Percentiles rank a stretch among this genome's conserved stretches.
These are phyloP conservation scores for Ceratocystis smalleyi DNA, from an alignment of 2,329 filamentous ascomycete species.

Conservation along the genomic window DNA sequence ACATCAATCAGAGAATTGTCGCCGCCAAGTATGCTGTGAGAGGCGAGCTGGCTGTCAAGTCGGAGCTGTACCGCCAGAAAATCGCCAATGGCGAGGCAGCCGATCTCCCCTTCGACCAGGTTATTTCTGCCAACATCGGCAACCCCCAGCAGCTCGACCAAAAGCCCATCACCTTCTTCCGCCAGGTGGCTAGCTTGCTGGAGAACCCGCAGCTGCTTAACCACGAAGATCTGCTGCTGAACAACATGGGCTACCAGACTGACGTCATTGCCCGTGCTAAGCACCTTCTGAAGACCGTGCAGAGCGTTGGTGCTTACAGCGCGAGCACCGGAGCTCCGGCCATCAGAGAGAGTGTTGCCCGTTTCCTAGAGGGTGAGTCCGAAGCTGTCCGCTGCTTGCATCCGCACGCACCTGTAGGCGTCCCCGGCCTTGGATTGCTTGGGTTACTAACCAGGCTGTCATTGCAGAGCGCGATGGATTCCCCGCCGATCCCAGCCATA, in stretches of 20 bases:
- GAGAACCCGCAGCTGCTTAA: constrained; percentile 80
- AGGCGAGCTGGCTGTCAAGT: constrained; percentile 85
- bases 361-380: constrained; percentile 69
- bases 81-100: constrained; percentile 41
- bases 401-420: too few relatives aligned
- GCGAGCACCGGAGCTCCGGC: constrained; percentile 77
- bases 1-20: constrained; percentile 83
- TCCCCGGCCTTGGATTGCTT: too few relatives aligned
- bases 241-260: constrained; percentile 66
- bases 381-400: too few relatives aligned
- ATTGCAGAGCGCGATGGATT: constrained; percentile 65
- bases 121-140: constrained; percentile 96
- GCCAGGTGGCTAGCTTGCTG: constrained; percentile 81
- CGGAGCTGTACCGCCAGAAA: constrained; percentile 71
- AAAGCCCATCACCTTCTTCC: constrained; percentile 98
- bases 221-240: constrained; percentile 62
- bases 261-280: constrained; percentile 78
- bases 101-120: constrained; percentile 65
- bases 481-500: constrained; percentile 59
- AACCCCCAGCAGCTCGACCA: constrained; percentile 98
- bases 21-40: constrained; percentile 91
- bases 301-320: constrained; percentile 91
- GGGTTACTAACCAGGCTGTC: too few relatives aligned
- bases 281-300: constrained; percentile 65
- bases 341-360: constrained; percentile 77